Evolutionary conservation across 2,329 filamentous ascomycete species (phyloP).

Genomic region (Plectosphaerella cucumerina): DNA sequence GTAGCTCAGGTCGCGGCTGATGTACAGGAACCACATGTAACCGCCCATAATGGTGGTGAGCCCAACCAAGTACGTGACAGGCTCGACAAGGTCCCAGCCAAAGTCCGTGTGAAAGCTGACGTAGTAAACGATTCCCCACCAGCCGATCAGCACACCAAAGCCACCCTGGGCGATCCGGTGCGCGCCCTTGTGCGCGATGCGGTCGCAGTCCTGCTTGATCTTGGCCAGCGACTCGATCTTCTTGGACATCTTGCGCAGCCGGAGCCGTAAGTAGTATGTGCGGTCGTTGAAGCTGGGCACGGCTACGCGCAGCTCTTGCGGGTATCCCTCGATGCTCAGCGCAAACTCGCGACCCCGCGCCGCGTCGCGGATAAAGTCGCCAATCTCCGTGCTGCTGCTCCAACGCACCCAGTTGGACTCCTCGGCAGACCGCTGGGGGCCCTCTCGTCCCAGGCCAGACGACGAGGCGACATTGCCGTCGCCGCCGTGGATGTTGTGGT

Average conservation of each 20-base stretch:
- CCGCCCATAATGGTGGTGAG: conserved; percentile 81
- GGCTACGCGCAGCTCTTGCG: conserved; percentile 64
- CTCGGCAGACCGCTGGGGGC: conserved; percentile 29
- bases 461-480: conserved; percentile 60
- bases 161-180: conserved; percentile 78
- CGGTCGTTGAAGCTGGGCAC: conserved; percentile 86
- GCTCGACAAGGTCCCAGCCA: conserved; percentile 90
- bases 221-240: conserved; percentile 66
- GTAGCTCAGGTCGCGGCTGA: conserved; percentile 86
- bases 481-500: conserved; percentile 11
- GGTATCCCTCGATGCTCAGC: conserved; percentile 70
- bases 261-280: conserved; percentile 81
- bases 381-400: conserved; percentile 84
- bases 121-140: conserved; percentile 81
- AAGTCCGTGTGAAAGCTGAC: conserved; percentile 67
- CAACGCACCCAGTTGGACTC: conserved; percentile 70
- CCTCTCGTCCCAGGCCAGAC: conserved; percentile 64
- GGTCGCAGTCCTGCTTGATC: conserved; percentile 79
- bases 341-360: conserved; percentile 80
- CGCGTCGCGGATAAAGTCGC: conserved; percentile 90
- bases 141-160: conserved; percentile 66
- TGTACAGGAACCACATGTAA: conserved; percentile 91
- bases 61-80: conserved; percentile 85
- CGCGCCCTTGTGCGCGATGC: conserved; percentile 69
- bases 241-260: conserved; percentile 66